Evolutionary conservation across 805 yeast genomes (phyloP), one percentile per base, ranked within the genome.

Genomic region (Candida morakotiae): DNA sequence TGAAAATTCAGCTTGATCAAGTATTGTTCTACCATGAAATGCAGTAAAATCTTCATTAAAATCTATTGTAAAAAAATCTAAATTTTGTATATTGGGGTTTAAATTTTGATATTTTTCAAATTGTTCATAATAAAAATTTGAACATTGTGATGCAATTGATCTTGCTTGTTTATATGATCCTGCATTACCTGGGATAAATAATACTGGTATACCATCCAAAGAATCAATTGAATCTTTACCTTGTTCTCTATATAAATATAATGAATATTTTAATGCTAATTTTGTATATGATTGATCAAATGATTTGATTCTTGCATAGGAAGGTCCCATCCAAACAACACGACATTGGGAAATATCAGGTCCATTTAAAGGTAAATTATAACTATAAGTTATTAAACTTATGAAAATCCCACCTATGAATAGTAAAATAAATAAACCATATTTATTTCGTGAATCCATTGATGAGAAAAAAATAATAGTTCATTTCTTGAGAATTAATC

Each of bases 121-220:
- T 30, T 36, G 56, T 3, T 72, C 71, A 45, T 64, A 71, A 47
- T 66, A 81, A 3, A 74, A 48, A 28, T 71, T 69, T 1, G 96
- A 73, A 17, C 85, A 67, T 46, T 83, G 83, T 1, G 97, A 80
- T 0, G 97, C 98, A n/a, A 91, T 75, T 1, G 96, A 86, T 36
- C 98, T 68, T 8, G 77, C 95, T 58, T 93, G 99, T 46, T 79
- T 76, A 57, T 78, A 88, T 39, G 94, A 82, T 1, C 99, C 99
- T 0, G 98, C 98, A 55, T 94, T 93, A 0, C 99, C 99, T 1
- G 98, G 98, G 28, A 94, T 83, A 58, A 93, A 93, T 11, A 93
- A 63, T 1, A 87, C 88, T 0, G 99, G 99, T 1, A 85, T 73
- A 0, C 98, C 98, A 38, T 67, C 71, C 21, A 71, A 62, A 13